phyloP scores from a whole-genome alignment of 73 alveolate species.

The Uronychia setigera region DNA sequence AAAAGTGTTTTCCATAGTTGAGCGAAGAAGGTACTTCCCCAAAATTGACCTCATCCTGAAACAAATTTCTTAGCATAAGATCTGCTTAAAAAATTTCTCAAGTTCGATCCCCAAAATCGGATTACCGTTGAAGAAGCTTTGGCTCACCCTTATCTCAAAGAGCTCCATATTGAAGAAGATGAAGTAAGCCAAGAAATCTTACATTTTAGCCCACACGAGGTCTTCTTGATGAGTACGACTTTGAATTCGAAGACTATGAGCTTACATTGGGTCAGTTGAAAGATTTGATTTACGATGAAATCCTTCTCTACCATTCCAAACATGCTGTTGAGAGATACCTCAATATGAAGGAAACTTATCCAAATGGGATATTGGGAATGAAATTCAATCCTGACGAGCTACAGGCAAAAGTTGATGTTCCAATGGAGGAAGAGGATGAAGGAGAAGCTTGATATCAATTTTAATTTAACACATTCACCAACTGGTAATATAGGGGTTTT shows the following conservation, averaged over 20 bases:
- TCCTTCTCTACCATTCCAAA: constrained; percentile 53
- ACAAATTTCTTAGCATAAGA: too few relatives aligned
- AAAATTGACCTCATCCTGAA: too few relatives aligned
- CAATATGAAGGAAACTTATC: constrained; percentile 16
- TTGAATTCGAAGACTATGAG: constrained; percentile 61
- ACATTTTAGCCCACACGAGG: constrained; percentile 70
- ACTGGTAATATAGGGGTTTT: too few relatives aligned
- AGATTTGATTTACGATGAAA: constrained; percentile 58
- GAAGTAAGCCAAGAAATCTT: too few relatives aligned
- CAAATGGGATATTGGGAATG: constrained; percentile 35
- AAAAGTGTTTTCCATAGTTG: not conserved
- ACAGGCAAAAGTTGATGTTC: too few relatives aligned
- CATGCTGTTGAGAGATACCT: constrained; percentile 26
- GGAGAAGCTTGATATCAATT: too few relatives aligned
- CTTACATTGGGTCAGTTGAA: constrained; percentile 29
- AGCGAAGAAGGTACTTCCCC: not conserved
- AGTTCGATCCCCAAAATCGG: constrained; percentile 88
- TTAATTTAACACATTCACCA: too few relatives aligned
- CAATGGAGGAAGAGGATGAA: too few relatives aligned
- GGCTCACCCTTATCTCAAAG: constrained; percentile 87
- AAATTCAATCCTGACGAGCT: constrained; percentile 5
- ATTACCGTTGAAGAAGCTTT: constrained; percentile 90
- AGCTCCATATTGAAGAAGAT: constrained; percentile 78
- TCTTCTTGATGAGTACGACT: constrained; percentile 49
- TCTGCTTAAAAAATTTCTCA: too few relatives aligned